These are phyloP conservation scores for Gaultheria prostrata DNA, from an alignment of 148 eudicot genomes.

Conservation along the genomic window DNA sequence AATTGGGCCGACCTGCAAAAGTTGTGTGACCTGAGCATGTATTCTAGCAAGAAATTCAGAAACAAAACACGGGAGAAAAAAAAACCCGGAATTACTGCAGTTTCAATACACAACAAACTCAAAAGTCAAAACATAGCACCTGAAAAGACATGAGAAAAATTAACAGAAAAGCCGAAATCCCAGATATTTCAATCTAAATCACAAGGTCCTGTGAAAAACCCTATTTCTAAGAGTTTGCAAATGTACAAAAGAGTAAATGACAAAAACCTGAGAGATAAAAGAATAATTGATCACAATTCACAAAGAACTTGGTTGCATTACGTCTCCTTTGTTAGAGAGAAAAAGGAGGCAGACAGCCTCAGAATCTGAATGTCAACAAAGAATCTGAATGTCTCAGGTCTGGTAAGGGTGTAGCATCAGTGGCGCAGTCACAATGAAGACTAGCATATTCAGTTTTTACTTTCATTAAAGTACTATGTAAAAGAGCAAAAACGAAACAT, in stretches of 20 bases:
- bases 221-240: background rate
- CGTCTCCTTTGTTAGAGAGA: background rate
- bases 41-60: background rate
- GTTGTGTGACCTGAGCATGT: slow-evolving; percentile 10
- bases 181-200: background rate
- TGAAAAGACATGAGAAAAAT: background rate
- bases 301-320: no score
- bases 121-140: background rate
- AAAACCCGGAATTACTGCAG: background rate
- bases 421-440: no score
- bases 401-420: background rate
- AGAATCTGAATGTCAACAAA: no score
- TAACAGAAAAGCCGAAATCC: background rate
- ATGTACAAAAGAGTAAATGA: background rate
- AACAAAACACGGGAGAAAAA: background rate
- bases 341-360: background rate
- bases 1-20: slow-evolving; percentile 68
- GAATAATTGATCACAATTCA: background rate
- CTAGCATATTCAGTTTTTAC: no score
- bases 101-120: background rate
- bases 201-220: background rate
- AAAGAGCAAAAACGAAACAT: background rate
- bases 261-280: background rate
- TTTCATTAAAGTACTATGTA: no score
- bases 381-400: background rate